phyloP scores from a whole-genome alignment of 768 basidiomycete genomes.

The Lanmaoa pseudosensibilis region DNA sequence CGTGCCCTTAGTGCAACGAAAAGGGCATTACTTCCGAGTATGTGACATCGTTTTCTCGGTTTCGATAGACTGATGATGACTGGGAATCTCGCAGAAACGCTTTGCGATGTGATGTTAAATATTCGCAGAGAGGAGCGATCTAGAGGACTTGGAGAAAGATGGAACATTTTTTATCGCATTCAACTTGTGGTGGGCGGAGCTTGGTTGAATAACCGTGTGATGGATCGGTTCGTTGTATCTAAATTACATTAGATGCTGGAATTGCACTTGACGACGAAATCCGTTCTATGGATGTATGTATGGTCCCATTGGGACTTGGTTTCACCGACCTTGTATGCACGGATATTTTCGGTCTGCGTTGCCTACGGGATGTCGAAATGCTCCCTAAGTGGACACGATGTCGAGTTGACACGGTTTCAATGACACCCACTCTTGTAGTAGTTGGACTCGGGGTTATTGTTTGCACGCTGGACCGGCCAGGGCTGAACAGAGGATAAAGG shows the following conservation, averaged over 20 bases:
- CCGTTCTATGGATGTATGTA: neutral
- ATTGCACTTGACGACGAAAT: neutral
- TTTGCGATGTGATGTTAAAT: conserved; percentile 16
- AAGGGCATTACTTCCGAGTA: conserved; percentile 36
- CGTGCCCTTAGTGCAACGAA: conserved; percentile 37
- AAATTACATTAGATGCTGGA: neutral
- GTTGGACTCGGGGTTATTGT: too few relatives aligned
- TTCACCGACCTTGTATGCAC: neutral
- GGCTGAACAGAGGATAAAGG: too few relatives aligned
- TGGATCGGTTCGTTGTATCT: neutral
- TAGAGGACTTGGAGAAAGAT: neutral
- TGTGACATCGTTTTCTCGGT: conserved; percentile 9
- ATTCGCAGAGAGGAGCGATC: neutral
- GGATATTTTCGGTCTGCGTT: neutral
- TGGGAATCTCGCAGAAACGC: conserved; percentile 13
- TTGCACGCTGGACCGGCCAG: too few relatives aligned
- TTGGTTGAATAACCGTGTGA: neutral
- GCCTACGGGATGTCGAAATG: neutral
- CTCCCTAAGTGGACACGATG: neutral
- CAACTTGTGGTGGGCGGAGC: neutral
- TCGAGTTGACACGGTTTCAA: neutral
- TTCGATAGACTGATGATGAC: neutral
- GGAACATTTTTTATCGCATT: neutral
- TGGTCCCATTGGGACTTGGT: neutral
- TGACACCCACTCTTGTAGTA: too few relatives aligned